These are phyloP conservation scores for Nothophaeocryptopus gaeumannii DNA, from an alignment of 2,329 filamentous ascomycete genomes.

Conservation along the genomic window DNA sequence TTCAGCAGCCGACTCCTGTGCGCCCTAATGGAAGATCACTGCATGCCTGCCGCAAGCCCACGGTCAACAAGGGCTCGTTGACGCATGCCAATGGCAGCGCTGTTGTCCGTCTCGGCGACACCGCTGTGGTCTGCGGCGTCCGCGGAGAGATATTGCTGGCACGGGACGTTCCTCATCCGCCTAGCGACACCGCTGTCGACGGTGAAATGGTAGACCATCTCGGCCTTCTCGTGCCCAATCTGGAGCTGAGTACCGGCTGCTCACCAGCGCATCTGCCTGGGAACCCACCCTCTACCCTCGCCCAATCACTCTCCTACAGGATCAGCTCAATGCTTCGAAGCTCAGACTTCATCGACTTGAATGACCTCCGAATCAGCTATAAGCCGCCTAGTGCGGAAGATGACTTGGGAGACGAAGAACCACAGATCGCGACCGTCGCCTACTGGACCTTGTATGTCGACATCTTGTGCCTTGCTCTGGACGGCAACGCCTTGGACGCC, in stretches of 20 bases:
- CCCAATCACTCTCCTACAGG: constrained; percentile 80
- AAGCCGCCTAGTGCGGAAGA: constrained; percentile 46
- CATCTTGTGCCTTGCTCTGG: constrained; percentile 87
- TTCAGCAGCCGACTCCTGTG: constrained; percentile 62
- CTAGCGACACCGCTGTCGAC: constrained; percentile 27
- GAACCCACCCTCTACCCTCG: constrained; percentile 72
- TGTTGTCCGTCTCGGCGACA: constrained; percentile 83
- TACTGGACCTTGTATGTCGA: constrained; percentile 97
- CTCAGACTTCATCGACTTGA: constrained; percentile 62
- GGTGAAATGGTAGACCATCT: constrained; percentile 44
- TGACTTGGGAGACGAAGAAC: constrained; percentile 41
- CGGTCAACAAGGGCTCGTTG: constrained; percentile 77
- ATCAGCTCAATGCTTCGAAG: constrained; percentile 73
- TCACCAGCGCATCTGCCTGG: constrained; percentile 83
- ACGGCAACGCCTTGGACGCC: constrained; percentile 87
- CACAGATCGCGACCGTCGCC: constrained; percentile 62
- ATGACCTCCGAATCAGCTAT: constrained; percentile 67
- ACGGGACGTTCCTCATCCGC: constrained; percentile 67
- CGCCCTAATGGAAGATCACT: constrained; percentile 80
- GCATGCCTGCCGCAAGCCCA: constrained; percentile 66
- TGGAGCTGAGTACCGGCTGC: constrained; percentile 88
- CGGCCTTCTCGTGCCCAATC: constrained; percentile 84
- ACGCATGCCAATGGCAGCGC: constrained; percentile 88
- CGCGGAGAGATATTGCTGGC: constrained; percentile 79
- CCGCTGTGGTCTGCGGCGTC: constrained; percentile 90